Evolutionary conservation across 805 yeast genomes (phyloP), one percentile per base, ranked within the genome.

Genomic region (Yarrowia sp.): DNA sequence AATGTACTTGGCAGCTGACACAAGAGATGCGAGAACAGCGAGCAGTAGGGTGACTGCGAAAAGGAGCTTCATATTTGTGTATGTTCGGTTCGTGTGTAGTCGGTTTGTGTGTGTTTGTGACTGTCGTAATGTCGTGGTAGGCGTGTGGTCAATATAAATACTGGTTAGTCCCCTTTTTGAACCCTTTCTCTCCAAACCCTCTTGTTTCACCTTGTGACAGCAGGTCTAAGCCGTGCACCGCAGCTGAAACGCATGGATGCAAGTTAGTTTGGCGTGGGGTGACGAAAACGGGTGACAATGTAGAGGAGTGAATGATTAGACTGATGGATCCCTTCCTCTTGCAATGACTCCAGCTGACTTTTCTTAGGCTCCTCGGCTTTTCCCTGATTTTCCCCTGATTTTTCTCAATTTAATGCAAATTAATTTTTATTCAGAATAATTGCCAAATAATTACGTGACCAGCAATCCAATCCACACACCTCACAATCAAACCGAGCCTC

Each of bases 201-300:
- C 36, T 53, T 38, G 58, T 53, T 53, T 53, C 58, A 38, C 32
- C 58, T 50, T 50, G 22, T 32, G n/a, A 35, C 42, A 53, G 58
- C 58, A 53, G 58, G 43, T 53, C 56, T 15, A 50, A 36, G 56
- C 41, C 9, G 15, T n/a, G 41, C 40, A 8, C 35, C 19, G 58
- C 58, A 22, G 16, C 45, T 53, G 59, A 38, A 40, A 53, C 45
- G 59, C 35, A 53, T 16, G 2, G 45, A 26, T 26, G 32, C 32
- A 26, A 26, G 32, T 26, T 26, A 26, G 32, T 26, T 26, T 26
- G 32, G 32, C 32, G 32, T 26, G 32, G 32, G 38, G 41, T 36
- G 58, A 38, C 11, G 42, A 36, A 42, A 5, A 38, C 11, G 49
- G 32, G 32, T 26, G 32, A 26, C 7, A 5, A 5, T 26, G 32